Percentiles rank a stretch among this genome's conserved stretches.
Conservation (phyloP, 129 eudicot species). For the Centaurea solstitialis region DNA sequence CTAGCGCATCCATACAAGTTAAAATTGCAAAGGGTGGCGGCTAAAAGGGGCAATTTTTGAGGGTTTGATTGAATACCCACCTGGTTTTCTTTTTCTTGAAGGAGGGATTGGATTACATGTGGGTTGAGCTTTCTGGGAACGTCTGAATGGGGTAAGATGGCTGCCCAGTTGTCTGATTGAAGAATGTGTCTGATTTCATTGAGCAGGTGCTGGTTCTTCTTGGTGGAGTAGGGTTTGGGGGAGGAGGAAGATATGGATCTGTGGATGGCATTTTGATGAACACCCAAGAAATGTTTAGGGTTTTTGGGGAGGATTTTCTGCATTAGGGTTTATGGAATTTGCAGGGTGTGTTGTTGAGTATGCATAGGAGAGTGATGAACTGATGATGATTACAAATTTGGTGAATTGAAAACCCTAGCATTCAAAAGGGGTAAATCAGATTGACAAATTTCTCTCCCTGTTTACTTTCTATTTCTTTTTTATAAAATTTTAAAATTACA, state of each 20-base stretch:
- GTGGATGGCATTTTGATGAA: slow-evolving; percentile 21
- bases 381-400: not conserved
- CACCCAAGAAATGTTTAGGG: not conserved
- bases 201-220: slow-evolving; percentile 23
- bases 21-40: slow-evolving; percentile 10
- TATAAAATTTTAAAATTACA: too few species aligned
- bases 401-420: slow-evolving; percentile 19
- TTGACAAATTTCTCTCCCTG: not conserved
- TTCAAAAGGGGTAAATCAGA: not conserved
- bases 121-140: slow-evolving; percentile 34
- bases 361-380: slow-evolving; percentile 4
- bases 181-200: slow-evolving; percentile 24
- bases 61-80: slow-evolving; percentile 22
- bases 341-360: not conserved
- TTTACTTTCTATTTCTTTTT: not conserved
- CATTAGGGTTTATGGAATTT: slow-evolving; percentile 10
- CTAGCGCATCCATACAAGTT: slow-evolving; percentile 38
- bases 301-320: slow-evolving; percentile 18
- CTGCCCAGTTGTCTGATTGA: slow-evolving; percentile 30
- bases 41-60: slow-evolving; percentile 19
- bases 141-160: slow-evolving; percentile 12
- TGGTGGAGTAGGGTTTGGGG: slow-evolving; percentile 10
- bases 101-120: slow-evolving; percentile 17
- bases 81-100: slow-evolving; percentile 33
- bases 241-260: slow-evolving; percentile 17